phyloP scores from a whole-genome alignment of 176 grass and related monocot genomes.

The Thinopyrum elongatum region DNA sequence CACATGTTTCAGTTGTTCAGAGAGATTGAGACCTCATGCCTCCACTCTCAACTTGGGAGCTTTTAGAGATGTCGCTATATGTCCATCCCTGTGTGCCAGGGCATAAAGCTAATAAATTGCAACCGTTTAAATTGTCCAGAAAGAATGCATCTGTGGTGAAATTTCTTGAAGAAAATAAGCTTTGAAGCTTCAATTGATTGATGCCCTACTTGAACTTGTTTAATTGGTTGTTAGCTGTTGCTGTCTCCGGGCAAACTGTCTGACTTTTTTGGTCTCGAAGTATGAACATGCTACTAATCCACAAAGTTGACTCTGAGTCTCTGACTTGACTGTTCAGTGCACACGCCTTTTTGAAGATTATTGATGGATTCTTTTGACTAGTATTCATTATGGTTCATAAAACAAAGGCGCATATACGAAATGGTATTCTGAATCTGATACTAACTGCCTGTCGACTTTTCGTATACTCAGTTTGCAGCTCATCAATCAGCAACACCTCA shows the following conservation, averaged over 20 bases:
- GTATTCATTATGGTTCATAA: neutral
- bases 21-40: neutral
- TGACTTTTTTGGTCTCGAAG: neutral
- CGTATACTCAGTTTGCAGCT: constrained; percentile 52
- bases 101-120: neutral
- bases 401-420: neutral
- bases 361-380: neutral
- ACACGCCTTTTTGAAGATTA: neutral
- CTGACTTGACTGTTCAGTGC: neutral
- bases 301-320: constrained; percentile 17
- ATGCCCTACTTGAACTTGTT: neutral
- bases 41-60: neutral
- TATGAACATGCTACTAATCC: neutral
- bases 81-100: neutral
- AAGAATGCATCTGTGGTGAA: neutral
- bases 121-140: neutral
- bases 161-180: neutral
- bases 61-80: neutral
- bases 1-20: constrained; percentile 1
- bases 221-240: constrained; percentile 23
- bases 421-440: neutral
- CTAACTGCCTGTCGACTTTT: neutral
- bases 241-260: constrained; percentile 17
- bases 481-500: constrained; percentile 47
- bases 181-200: neutral